phyloP scores from a whole-genome alignment of 768 basidiomycete genomes.

The Hericium erinaceus region DNA sequence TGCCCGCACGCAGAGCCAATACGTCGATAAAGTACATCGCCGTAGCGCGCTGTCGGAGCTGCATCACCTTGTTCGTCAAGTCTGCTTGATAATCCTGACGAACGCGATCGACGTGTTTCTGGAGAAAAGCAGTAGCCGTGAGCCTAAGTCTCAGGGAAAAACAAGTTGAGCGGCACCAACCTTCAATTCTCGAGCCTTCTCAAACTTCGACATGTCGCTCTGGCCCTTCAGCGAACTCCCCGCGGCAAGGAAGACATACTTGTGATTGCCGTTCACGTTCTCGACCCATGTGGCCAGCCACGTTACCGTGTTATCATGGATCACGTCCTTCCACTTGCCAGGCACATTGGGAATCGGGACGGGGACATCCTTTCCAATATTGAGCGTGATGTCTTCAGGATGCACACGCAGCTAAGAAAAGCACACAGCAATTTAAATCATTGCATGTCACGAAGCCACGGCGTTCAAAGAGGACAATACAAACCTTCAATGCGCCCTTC shows the following conservation, averaged over 20 bases:
- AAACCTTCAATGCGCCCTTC: conserved; percentile 90
- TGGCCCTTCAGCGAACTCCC: conserved; percentile 97
- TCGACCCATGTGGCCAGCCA: conserved; percentile 99
- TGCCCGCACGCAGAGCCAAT: conserved; percentile 94
- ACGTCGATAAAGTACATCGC: conserved; percentile 99
- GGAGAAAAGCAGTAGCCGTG: neutral
- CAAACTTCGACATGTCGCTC: conserved; percentile 95
- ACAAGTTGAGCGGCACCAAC: conserved; percentile 28
- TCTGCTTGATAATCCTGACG: conserved; percentile 82
- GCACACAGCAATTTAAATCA: neutral
- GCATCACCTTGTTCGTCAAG: conserved; percentile 86
- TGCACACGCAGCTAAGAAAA: conserved; percentile 62
- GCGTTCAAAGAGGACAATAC: neutral
- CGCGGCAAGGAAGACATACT: conserved; percentile 98
- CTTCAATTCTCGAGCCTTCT: conserved; percentile 95
- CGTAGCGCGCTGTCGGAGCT: conserved; percentile 93
- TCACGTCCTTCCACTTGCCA: conserved; percentile 82
- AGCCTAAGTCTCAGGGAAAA: neutral
- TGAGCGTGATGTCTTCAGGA: conserved; percentile 94
- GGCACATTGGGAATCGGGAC: conserved; percentile 86
- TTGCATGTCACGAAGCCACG: neutral
- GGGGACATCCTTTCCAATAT: conserved; percentile 71
- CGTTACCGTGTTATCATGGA: conserved; percentile 93
- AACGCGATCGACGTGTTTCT: conserved; percentile 89
- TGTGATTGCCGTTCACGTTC: conserved; percentile 91